Evolutionary conservation across 78 protist species (phyloP), one percentile per base, ranked within the genome.

Genomic region (Protostelium mycophagum): DNA sequence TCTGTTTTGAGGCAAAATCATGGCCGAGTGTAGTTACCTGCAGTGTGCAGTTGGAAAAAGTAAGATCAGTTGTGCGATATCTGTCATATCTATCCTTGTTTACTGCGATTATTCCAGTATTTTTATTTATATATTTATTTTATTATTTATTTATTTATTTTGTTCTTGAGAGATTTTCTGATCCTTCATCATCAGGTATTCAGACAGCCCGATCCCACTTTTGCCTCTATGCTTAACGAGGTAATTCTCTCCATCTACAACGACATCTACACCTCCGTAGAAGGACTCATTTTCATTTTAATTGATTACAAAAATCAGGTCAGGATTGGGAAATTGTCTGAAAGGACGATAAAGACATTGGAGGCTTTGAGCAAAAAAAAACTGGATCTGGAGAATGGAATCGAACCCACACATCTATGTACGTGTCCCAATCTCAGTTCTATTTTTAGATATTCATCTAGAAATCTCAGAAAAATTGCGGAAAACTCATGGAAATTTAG

Each of bases 391-490:
- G 39, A n/a, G 16, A 91, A 88, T 84, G 94, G 94, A 37, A 88
- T 92, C 5, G 63, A 87, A 0, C 94, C 94, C 87, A 92, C 94
- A 1, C 84, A 36, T 1, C 38, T 92, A 9, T 92, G 73, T 51
- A 16, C 5, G 73, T 51, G n/a, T 5, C 5, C 16, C 37, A 85
- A 25, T n/a, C n/a, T 51, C 73, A 16, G 73, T 51, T 51, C 31
- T 51, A 51, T 16, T 16, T 16, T 51, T 5, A 51, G 31, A 51
- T 16, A 51, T 51, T 51, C 73, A 16, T 51, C 73, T 51, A 16
- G n/a, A n/a, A n/a, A n/a, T n/a, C n/a, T n/a, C n/a, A n/a, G n/a
- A n/a, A n/a, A n/a, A n/a, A n/a, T n/a, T n/a, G n/a, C n/a, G n/a
- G n/a, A n/a, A n/a, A n/a, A n/a, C n/a, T n/a, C 73, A 51, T 51